Conservation (phyloP, 2,329 filamentous ascomycete genomes). For the Fusarium concolor region DNA sequence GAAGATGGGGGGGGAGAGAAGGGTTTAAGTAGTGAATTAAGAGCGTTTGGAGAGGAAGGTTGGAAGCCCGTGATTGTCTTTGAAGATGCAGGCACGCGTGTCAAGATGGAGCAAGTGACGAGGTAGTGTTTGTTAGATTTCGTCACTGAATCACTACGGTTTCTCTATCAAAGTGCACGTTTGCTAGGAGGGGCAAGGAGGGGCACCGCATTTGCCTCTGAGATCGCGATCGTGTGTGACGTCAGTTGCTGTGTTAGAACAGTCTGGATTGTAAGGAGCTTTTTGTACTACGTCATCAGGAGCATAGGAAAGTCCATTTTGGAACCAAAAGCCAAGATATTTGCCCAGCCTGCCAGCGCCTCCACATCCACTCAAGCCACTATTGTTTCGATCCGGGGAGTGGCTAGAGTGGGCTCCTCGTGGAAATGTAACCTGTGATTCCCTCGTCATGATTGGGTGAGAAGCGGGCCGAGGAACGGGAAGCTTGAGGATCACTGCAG, state of each 20-base stretch:
- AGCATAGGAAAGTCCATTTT: conserved; percentile 19
- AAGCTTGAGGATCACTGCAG: conserved; percentile 38
- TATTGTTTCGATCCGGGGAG: conserved; percentile 29
- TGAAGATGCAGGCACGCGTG: conserved; percentile 20
- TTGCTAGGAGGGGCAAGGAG: background rate
- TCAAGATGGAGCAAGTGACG: background rate
- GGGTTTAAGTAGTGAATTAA: conserved; percentile 40
- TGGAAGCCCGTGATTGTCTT: conserved; percentile 11
- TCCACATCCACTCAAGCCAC: background rate
- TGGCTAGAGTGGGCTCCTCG: background rate
- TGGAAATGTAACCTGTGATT: background rate
- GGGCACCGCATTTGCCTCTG: background rate
- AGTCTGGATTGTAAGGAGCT: conserved; percentile 2
- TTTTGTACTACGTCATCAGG: conserved; percentile 32
- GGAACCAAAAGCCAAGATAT: conserved; percentile 22
- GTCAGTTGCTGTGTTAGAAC: conserved; percentile 20
- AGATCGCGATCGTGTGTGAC: conserved; percentile 33
- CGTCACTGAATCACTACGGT: background rate
- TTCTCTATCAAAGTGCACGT: conserved; percentile 18
- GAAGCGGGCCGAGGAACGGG: conserved; percentile 21
- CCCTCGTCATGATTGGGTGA: conserved; percentile 20
- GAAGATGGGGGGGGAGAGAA: conserved; percentile 3
- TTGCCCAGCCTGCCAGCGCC: conserved; percentile 6
- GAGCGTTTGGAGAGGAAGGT: background rate
- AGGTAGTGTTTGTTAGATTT: conserved; percentile 20